Conservation (phyloP, 257 asterid genomes). For the Dorcoceras hygrometricum region DNA sequence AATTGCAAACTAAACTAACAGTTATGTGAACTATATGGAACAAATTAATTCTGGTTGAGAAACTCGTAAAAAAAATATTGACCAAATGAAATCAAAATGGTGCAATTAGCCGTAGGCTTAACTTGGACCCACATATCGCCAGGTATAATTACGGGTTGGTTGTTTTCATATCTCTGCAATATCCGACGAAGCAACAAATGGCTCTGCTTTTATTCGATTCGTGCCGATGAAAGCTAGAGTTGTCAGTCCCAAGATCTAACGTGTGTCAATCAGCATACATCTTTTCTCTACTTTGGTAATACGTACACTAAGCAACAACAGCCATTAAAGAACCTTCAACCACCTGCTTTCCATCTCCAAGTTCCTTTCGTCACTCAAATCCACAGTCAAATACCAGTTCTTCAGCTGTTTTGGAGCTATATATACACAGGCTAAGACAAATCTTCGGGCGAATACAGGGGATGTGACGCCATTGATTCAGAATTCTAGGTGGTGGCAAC, state of each 20-base stretch:
- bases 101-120: too few relatives aligned
- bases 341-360: conserved; percentile 11
- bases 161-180: background rate
- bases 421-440: conserved; percentile 17
- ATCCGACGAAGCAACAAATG: conserved; percentile 2
- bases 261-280: conserved; percentile 19
- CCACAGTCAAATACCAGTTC: background rate
- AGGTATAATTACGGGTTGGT: too few relatives aligned
- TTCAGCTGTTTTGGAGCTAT: conserved; percentile 23
- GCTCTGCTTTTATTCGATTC: conserved; percentile 7
- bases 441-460: conserved; percentile 11
- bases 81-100: too few relatives aligned
- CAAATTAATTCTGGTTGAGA: too few relatives aligned
- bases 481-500: conserved; percentile 28
- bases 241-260: conserved; percentile 32
- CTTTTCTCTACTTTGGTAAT: conserved; percentile 11
- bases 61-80: too few relatives aligned
- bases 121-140: too few relatives aligned
- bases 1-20: too few relatives aligned
- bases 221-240: conserved; percentile 1
- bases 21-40: too few relatives aligned
- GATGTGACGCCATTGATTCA: conserved; percentile 22
- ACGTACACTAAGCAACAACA: background rate
- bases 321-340: conserved; percentile 29
- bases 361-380: conserved; percentile 23